Conservation (phyloP, 768 basidiomycete genomes). For the Fomitopsis serialis region DNA sequence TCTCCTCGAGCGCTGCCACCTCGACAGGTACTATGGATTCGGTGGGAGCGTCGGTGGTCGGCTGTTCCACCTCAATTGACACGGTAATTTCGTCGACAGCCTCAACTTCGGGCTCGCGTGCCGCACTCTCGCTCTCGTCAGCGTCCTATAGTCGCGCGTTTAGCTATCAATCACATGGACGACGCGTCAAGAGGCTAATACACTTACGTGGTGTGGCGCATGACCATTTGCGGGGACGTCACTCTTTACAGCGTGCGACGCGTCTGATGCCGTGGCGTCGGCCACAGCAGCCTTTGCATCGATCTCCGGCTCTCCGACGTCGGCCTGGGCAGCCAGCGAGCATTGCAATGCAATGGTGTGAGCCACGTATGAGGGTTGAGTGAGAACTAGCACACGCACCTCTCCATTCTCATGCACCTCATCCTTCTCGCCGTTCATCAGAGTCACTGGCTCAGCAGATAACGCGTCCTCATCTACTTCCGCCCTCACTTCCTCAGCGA, state of each 20-base stretch:
- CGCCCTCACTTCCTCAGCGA: slow-evolving; percentile 2
- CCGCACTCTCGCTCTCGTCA: neutral
- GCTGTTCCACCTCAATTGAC: neutral
- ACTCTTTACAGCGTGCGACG: neutral
- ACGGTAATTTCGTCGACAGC: neutral
- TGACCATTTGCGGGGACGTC: neutral
- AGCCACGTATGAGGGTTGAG: neutral
- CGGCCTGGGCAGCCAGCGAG: neutral
- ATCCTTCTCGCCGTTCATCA: neutral
- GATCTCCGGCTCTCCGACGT: neutral
- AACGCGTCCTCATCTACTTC: neutral
- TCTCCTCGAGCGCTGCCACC: neutral
- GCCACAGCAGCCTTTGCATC: neutral
- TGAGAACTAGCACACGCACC: neutral
- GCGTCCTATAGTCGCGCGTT: neutral
- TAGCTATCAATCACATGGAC: neutral
- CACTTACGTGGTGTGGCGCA: neutral
- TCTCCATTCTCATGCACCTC: neutral
- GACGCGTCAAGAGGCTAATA: neutral
- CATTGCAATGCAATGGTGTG: neutral
- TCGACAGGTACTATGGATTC: neutral
- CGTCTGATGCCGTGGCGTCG: neutral
- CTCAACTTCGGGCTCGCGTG: too few relatives aligned
- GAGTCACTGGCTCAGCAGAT: neutral
- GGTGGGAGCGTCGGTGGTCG: neutral